Evolutionary conservation across 306 rosid genomes (phyloP), one percentile per base, ranked within the genome.

Genomic region (Vicia faba): DNA sequence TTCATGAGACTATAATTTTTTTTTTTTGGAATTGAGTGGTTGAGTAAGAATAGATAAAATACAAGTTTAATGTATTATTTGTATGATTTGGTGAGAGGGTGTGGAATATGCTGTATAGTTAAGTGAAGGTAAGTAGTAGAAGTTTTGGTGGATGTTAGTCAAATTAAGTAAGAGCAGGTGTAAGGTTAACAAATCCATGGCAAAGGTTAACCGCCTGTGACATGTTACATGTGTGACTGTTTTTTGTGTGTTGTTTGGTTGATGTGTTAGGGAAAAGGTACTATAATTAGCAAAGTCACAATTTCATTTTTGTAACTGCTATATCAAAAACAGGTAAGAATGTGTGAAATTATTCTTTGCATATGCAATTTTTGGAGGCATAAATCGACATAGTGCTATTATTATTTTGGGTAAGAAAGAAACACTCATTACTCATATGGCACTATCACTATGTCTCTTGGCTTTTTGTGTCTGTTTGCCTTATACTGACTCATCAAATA

Each of bases 111-210:
- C 5, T 5, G 39, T 18, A 61, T 18, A 77, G 68, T 28, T 62
- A 75, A 83, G 11, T 43, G 4, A 56, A 61, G 75, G 19, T 50
- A 54, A 79, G 57, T 60, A 65, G 66, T 64, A 53, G 67, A 75
- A 73, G 78, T 71, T 80, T 72, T 65, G 81, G 75, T 83, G 79
- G 82, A 67, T 41, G 12, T 61, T 26, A 63, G 77, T 54, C 18
- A 72, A 72, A 75, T 70, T 63, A 77, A 53, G 74, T 59, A 72
- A 75, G 87, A 53, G 90, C 78, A 81, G 92, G 86, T 90, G 72
- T 43, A 80, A 56, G 76, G 19, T 64, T 35, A 68, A 67, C 70
- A 66, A 56, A 82, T 67, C 58, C 81, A 67, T 19, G 45, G 60
- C 59, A 70, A 77, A 50, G 67, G n/a, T n/a, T n/a, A 62, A 74